phyloP scores from a whole-genome alignment of 2,329 filamentous ascomycete species.

The Penicillium sp. region DNA sequence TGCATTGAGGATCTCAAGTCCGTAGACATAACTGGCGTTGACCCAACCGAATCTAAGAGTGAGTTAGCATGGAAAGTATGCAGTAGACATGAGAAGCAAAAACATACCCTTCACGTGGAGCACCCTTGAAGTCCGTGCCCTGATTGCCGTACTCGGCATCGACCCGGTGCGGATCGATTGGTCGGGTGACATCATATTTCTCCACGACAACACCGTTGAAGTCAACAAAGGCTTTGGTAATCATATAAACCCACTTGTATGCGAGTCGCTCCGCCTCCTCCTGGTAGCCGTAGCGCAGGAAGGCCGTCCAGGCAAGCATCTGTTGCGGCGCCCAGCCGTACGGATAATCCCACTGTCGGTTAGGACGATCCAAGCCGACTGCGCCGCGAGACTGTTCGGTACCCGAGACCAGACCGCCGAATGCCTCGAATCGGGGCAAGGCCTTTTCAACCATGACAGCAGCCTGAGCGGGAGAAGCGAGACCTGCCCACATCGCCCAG shows the following conservation, averaged over 20 bases:
- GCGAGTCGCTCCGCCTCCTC: slow-evolving; percentile 84
- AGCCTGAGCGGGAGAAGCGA: slow-evolving; percentile 82
- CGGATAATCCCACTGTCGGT: slow-evolving; percentile 97
- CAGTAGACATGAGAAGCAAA: background rate
- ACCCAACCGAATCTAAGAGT: slow-evolving; percentile 86
- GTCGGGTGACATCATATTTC: slow-evolving; percentile 94
- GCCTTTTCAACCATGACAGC: slow-evolving; percentile 73
- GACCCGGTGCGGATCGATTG: slow-evolving; percentile 85
- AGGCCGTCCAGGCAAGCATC: slow-evolving; percentile 92
- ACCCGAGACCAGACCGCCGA: slow-evolving; percentile 82
- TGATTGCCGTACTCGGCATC: slow-evolving; percentile 98
- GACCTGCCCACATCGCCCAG: slow-evolving; percentile 95
- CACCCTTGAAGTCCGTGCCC: slow-evolving; percentile 89
- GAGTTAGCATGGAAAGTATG: slow-evolving; percentile 8
- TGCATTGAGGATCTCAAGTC: slow-evolving; percentile 79
- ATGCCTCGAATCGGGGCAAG: slow-evolving; percentile 80
- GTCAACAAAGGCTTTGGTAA: slow-evolving; percentile 96
- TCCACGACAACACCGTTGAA: slow-evolving; percentile 98
- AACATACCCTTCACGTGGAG: slow-evolving; percentile 89
- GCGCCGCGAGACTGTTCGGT: slow-evolving; percentile 83
- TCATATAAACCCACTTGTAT: slow-evolving; percentile 98
- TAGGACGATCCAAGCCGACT: slow-evolving; percentile 76
- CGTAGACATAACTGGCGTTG: slow-evolving; percentile 95
- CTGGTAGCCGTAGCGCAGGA: slow-evolving; percentile 86
- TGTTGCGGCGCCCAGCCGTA: slow-evolving; percentile 99